These are phyloP conservation scores for Ceratonia siliqua DNA, from an alignment of 306 rosid genomes.

Conservation along the genomic window DNA sequence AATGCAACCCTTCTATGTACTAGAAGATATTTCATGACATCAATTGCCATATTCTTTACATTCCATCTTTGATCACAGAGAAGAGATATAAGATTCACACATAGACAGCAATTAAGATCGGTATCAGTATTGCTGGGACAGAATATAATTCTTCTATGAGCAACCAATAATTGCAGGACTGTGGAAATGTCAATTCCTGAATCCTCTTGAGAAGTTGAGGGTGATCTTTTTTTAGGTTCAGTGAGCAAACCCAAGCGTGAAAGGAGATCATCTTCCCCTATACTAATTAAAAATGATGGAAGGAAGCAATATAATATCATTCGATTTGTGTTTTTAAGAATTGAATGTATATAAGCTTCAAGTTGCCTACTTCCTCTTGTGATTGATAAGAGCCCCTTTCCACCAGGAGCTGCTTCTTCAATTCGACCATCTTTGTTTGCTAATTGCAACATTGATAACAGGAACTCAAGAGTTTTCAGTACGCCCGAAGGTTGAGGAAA, in stretches of 20 bases:
- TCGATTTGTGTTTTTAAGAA: conserved; percentile 90
- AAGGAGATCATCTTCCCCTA: conserved; percentile 88
- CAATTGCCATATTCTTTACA: conserved; percentile 86
- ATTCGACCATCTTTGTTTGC: conserved; percentile 97
- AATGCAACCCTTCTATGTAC: conserved; percentile 90
- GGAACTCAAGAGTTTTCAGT: conserved; percentile 88
- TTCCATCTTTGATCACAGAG: conserved; percentile 70
- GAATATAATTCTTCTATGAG: conserved; percentile 85
- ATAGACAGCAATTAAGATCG: conserved; percentile 93
- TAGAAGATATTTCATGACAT: conserved; percentile 84
- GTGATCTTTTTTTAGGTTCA: conserved; percentile 65
- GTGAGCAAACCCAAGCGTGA: conserved; percentile 62
- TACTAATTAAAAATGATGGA: conserved; percentile 74
- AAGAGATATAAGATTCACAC: conserved; percentile 85
- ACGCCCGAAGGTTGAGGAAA: conserved; percentile 90
- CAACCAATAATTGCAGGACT: conserved; percentile 82
- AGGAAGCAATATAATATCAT: conserved; percentile 92
- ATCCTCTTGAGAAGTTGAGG: conserved; percentile 58
- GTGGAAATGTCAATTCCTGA: conserved; percentile 80
- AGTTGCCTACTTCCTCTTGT: conserved; percentile 92
- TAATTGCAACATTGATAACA: conserved; percentile 95
- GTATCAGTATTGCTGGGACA: conserved; percentile 95
- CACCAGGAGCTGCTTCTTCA: conserved; percentile 90
- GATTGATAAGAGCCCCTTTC: conserved; percentile 87
- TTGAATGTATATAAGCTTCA: conserved; percentile 91